Evolutionary conservation across 2,329 filamentous ascomycete genomes (phyloP).

Genomic region (Canariomyces notabilis): DNA sequence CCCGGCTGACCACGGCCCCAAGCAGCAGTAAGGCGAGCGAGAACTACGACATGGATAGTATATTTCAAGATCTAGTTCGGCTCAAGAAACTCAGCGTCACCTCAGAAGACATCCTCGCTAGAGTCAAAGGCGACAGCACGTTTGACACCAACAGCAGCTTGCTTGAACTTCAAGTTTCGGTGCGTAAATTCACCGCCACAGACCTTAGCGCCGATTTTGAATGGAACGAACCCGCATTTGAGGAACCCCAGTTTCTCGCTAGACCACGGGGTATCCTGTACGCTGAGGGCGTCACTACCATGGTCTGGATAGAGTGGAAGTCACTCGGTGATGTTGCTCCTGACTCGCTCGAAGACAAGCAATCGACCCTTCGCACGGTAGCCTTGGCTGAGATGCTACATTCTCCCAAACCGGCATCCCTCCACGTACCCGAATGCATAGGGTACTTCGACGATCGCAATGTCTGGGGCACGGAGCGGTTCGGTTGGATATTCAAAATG

Average conservation of each 20-base stretch:
- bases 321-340: slow-evolving; percentile 11
- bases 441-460: slow-evolving; percentile 25
- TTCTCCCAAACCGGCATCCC: slow-evolving; percentile 19
- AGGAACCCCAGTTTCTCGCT: slow-evolving; percentile 5
- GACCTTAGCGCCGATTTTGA: slow-evolving; percentile 11
- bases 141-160: slow-evolving; percentile 2
- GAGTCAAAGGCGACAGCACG: slow-evolving; percentile 7
- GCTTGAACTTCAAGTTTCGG: slow-evolving; percentile 6
- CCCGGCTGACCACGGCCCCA: slow-evolving; percentile 17
- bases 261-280: slow-evolving; percentile 19
- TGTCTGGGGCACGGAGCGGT: slow-evolving; percentile 9
- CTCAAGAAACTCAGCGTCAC: slow-evolving; percentile 23
- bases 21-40: slow-evolving; percentile 5
- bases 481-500: slow-evolving; percentile 24
- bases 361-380: slow-evolving; percentile 18
- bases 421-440: slow-evolving; percentile 22
- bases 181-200: slow-evolving; percentile 8
- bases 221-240: slow-evolving; percentile 17
- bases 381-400: slow-evolving; percentile 25
- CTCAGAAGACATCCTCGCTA: slow-evolving; percentile 20
- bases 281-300: slow-evolving; percentile 7
- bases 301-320: slow-evolving; percentile 28
- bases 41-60: slow-evolving; percentile 16
- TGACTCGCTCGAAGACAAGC: slow-evolving; percentile 15
- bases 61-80: slow-evolving; percentile 20